Evolutionary conservation across 257 asterid species (phyloP).

Genomic region (Plantago elongata): DNA sequence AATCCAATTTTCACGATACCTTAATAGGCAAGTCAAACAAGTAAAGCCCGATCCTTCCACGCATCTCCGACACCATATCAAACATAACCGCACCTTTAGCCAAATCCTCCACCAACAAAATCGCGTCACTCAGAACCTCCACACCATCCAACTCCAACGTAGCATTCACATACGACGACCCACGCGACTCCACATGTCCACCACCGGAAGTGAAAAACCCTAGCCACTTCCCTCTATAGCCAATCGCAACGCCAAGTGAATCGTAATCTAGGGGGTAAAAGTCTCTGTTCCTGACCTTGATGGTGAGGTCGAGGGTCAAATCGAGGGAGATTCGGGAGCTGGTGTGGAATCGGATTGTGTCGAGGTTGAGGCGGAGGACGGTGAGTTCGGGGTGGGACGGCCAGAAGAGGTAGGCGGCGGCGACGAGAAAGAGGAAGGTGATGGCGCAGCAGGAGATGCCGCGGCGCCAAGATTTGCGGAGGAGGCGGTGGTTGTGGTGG

Average conservation of each 20-base stretch:
- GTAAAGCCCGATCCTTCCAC: slow-evolving; percentile 57
- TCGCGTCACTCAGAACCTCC: slow-evolving; percentile 43
- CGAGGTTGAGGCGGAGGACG: slow-evolving; percentile 50
- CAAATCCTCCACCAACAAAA: slow-evolving; percentile 61
- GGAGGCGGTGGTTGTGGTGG: slow-evolving; percentile 31
- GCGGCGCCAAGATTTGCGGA: slow-evolving; percentile 30
- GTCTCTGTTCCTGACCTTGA: slow-evolving; percentile 59
- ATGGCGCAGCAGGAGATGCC: slow-evolving; percentile 28
- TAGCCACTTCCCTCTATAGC: slow-evolving; percentile 62
- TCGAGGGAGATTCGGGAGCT: slow-evolving; percentile 50
- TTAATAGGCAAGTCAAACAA: slow-evolving; percentile 55
- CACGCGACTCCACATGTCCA: slow-evolving; percentile 62
- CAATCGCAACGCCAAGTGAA: slow-evolving; percentile 41
- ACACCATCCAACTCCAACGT: slow-evolving; percentile 54
- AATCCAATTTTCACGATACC: slow-evolving; percentile 31
- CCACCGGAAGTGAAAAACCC: slow-evolving; percentile 50
- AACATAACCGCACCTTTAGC: slow-evolving; percentile 53
- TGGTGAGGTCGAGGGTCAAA: slow-evolving; percentile 51
- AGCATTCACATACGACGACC: slow-evolving; percentile 56
- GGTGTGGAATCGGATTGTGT: slow-evolving; percentile 40
- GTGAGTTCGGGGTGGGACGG: slow-evolving; percentile 80
- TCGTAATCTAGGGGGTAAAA: slow-evolving; percentile 62
- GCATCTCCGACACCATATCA: slow-evolving; percentile 55
- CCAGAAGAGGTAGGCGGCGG: slow-evolving; percentile 57
- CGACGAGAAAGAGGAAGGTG: slow-evolving; percentile 37